Conservation (phyloP, 2,329 filamentous ascomycete species). For the Alternaria arborescens region DNA sequence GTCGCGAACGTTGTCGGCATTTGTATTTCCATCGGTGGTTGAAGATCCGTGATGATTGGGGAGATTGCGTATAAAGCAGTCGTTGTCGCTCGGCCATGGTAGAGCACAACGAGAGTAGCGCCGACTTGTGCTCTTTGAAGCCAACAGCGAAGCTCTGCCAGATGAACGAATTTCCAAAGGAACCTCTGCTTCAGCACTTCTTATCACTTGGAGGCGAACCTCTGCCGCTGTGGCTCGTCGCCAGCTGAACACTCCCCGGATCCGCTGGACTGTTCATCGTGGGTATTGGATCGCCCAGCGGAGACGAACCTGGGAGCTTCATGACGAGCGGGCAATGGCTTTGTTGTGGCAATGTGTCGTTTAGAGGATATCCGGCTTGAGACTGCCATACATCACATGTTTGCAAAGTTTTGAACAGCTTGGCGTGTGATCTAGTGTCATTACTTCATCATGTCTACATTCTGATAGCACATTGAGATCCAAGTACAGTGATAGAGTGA, state of each 20-base stretch:
- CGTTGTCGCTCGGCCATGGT: background rate
- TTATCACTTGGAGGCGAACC: slow-evolving; percentile 17
- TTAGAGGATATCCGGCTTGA: rapidly evolving
- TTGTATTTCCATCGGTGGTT: background rate
- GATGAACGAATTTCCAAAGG: slow-evolving; percentile 18
- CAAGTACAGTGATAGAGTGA: background rate
- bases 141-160: slow-evolving; percentile 37
- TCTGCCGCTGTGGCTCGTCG: slow-evolving; percentile 10
- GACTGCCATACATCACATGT: background rate
- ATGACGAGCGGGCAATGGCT: background rate
- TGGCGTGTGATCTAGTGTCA: background rate
- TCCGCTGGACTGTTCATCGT: background rate
- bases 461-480: background rate
- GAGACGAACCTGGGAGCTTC: background rate
- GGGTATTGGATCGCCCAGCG: background rate
- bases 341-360: background rate
- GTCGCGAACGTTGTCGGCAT: background rate
- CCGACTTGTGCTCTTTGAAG: slow-evolving; percentile 6
- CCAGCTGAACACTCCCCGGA: background rate
- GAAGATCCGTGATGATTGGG: background rate
- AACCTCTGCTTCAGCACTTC: slow-evolving; percentile 28
- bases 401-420: background rate
- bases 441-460: background rate
- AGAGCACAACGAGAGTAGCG: slow-evolving; percentile 21
- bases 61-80: slow-evolving; percentile 9